These are phyloP conservation scores for Lentinula edodes DNA, from an alignment of 768 basidiomycete genomes.

Conservation along the genomic window DNA sequence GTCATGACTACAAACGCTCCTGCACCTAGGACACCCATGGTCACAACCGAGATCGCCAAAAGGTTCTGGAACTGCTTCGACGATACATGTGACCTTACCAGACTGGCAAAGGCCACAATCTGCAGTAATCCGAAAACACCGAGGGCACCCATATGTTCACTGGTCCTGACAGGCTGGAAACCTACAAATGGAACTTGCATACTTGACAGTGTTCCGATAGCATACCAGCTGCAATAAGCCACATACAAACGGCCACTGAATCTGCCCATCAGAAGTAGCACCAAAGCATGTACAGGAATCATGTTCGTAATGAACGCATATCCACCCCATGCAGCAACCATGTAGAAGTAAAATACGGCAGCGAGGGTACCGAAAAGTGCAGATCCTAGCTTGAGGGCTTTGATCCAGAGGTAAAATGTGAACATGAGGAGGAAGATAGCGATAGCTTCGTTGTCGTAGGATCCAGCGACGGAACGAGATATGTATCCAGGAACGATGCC, in stretches of 20 bases:
- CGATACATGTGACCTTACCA: constrained; percentile 84
- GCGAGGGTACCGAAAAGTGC: constrained; percentile 87
- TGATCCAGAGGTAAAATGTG: constrained; percentile 97
- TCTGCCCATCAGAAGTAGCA: constrained; percentile 93
- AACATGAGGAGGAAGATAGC: constrained; percentile 99
- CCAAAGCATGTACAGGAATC: constrained; percentile 96
- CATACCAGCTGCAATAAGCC: constrained; percentile 96
- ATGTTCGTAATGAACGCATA: constrained; percentile 99
- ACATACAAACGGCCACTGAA: constrained; percentile 90
- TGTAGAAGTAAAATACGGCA: constrained; percentile 98
- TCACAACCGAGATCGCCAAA: constrained; percentile 63
- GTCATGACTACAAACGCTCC: constrained; percentile 76
- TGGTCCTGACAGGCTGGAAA: constrained; percentile 95
- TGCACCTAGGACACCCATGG: constrained; percentile 66
- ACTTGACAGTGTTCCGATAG: constrained; percentile 91
- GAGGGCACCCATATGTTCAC: constrained; percentile 98
- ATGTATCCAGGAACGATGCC: constrained; percentile 98
- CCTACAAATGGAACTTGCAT: constrained; percentile 99
- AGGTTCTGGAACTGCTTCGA: constrained; percentile 89
- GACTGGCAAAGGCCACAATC: constrained; percentile 88
- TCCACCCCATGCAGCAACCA: constrained; percentile 99
- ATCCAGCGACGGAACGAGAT: constrained; percentile 97
- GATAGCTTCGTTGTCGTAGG: constrained; percentile 99
- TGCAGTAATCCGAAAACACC: constrained; percentile 97
- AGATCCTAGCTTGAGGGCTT: constrained; percentile 89